Evolutionary conservation across 345 rosid genomes (phyloP).

Genomic region (Hibiscus tridactylites): DNA sequence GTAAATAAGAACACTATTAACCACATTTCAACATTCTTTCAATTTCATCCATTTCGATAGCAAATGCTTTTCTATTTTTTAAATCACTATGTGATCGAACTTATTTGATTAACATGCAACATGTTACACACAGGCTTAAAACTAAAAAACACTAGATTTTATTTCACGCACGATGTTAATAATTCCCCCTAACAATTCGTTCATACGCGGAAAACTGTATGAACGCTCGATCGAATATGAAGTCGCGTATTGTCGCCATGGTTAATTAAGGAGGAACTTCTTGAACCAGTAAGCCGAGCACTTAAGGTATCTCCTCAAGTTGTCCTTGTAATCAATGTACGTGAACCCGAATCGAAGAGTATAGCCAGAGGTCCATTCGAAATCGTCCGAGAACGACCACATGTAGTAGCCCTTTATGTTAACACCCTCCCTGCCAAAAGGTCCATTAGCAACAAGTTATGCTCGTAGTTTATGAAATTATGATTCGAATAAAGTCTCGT

Average conservation of each 20-base stretch:
- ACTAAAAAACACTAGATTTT: no score
- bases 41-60: no score
- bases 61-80: no score
- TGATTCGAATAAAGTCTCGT: background rate
- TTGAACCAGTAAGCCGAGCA: constrained; percentile 41
- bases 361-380: constrained; percentile 35
- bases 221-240: no score
- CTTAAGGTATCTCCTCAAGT: constrained; percentile 33
- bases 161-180: no score
- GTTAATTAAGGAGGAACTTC: constrained; percentile 18
- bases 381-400: constrained; percentile 42
- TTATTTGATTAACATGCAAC: no score
- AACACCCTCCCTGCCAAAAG: constrained; percentile 29
- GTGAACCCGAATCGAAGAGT: constrained; percentile 32
- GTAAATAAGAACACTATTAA: no score
- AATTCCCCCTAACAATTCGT: no score
- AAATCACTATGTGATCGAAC: no score
- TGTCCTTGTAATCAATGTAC: constrained; percentile 31
- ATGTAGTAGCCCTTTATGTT: constrained; percentile 36
- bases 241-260: background rate
- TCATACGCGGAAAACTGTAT: no score
- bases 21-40: no score
- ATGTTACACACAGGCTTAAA: no score
- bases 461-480: background rate
- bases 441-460: background rate